Conservation (phyloP, 2,329 filamentous ascomycete genomes). For the Xylariaceae sp. region DNA sequence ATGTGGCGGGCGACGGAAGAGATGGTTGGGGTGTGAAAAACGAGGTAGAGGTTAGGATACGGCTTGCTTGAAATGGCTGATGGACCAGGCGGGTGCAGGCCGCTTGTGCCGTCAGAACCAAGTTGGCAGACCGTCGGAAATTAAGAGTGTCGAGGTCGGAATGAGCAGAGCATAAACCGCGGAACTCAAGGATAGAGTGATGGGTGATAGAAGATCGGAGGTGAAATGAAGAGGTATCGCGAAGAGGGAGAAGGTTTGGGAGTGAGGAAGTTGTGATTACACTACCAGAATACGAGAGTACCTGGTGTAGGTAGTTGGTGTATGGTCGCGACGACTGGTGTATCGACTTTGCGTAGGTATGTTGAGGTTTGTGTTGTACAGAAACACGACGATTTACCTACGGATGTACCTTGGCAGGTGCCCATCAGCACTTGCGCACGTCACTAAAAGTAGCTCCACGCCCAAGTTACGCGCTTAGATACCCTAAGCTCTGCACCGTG, state of each 20-base stretch:
- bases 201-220: neutral
- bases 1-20: neutral
- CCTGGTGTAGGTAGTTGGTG: neutral
- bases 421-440: neutral
- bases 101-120: constrained; percentile 26
- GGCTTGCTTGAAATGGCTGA: constrained; percentile 23
- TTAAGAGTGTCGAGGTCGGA: neutral
- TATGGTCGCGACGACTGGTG: constrained; percentile 14
- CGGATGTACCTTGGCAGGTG: neutral
- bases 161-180: neutral
- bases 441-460: neutral
- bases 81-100: constrained; percentile 31
- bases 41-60: constrained; percentile 11
- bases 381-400: neutral
- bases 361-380: constrained; percentile 16
- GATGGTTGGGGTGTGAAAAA: constrained; percentile 10
- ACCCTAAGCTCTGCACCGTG: neutral
- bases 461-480: neutral
- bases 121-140: constrained; percentile 8
- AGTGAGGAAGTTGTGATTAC: constrained; percentile 10
- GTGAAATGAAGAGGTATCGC: constrained; percentile 3
- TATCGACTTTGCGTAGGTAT: constrained; percentile 14
- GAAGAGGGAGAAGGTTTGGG: constrained; percentile 9
- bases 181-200: constrained; percentile 1
- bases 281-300: neutral